Conservation (phyloP, 2,329 filamentous ascomycete genomes). For the Pleoardoris graminearum region DNA sequence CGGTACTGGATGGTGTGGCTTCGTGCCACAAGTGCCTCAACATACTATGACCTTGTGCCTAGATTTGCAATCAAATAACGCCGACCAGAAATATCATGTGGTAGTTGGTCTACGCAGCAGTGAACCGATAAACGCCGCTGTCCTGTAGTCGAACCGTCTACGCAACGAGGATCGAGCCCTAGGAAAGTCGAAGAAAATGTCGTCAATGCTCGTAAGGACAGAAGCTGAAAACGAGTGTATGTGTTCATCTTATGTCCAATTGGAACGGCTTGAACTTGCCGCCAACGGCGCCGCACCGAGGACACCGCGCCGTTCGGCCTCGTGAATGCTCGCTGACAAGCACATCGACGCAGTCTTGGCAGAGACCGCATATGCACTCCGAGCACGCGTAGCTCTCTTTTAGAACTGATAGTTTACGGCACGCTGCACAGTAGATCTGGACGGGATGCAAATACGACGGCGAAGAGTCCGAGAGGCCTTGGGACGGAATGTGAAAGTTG, state of each 20-base stretch:
- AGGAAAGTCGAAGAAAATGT: not conserved
- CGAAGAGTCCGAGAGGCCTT: conserved; percentile 61
- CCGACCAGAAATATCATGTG: not conserved
- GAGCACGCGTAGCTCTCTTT: conserved; percentile 91
- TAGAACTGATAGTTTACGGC: conserved; percentile 74
- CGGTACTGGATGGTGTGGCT: not conserved
- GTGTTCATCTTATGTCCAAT: conserved; percentile 74
- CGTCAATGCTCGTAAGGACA: conserved; percentile 4
- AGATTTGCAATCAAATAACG: not conserved
- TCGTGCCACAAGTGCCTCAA: not conserved
- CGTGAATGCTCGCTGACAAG: conserved; percentile 72
- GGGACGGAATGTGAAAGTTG: conserved; percentile 62
- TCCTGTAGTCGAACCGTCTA: conserved; percentile 1
- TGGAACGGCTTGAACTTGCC: conserved; percentile 84
- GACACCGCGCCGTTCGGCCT: conserved; percentile 72
- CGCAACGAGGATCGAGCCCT: not conserved
- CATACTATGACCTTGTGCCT: conserved; percentile 2
- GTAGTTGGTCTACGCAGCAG: conserved; percentile 1
- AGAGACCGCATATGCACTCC: conserved; percentile 93
- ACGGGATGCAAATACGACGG: conserved; percentile 59
- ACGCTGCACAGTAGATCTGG: conserved; percentile 91
- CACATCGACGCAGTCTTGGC: conserved; percentile 82
- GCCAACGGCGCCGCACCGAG: conserved; percentile 76
- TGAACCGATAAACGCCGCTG: conserved; percentile 1
- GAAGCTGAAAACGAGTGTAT: too few species aligned